Conservation (phyloP, 176 grass and related monocot species). For the Olyra latifolia region DNA sequence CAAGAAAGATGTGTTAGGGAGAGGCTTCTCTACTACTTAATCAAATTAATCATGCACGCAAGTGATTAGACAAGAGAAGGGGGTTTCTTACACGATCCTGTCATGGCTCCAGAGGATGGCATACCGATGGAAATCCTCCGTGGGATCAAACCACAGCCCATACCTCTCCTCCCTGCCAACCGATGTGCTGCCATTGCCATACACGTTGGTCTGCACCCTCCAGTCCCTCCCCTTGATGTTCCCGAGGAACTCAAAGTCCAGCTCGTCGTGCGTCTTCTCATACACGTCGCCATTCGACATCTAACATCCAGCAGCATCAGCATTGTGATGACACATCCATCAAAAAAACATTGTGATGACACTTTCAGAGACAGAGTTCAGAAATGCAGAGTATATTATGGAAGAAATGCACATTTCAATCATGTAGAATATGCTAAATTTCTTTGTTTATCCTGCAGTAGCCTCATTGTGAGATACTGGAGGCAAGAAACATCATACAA, state of each 20-base stretch:
- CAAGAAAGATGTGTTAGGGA: not conserved
- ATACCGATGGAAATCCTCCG: slow-evolving; percentile 47
- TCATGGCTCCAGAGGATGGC: slow-evolving; percentile 55
- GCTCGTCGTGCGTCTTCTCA: slow-evolving; percentile 60
- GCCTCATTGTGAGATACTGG: not conserved
- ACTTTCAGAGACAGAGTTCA: not conserved
- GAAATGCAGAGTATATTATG: not conserved
- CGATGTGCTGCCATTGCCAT: slow-evolving; percentile 61
- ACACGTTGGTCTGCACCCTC: slow-evolving; percentile 62
- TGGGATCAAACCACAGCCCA: slow-evolving; percentile 51
- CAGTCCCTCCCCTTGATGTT: slow-evolving; percentile 54
- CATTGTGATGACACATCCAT: not conserved
- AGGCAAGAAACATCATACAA: not conserved
- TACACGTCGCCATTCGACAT: slow-evolving; percentile 58
- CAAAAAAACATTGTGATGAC: not conserved
- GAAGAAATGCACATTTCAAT: not conserved
- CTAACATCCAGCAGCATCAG: not conserved
- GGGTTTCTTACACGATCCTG: slow-evolving; percentile 41
- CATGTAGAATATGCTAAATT: not conserved
- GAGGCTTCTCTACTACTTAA: not conserved
- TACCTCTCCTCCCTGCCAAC: slow-evolving; percentile 56
- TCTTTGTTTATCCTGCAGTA: not conserved
- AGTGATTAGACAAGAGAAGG: not conserved
- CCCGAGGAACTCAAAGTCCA: slow-evolving; percentile 65
- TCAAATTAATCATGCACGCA: not conserved